Percentiles rank a stretch among this genome's conserved stretches.
Evolutionary conservation across 176 grass and related monocot species (phyloP).

Genomic region (Musa acuminata): DNA sequence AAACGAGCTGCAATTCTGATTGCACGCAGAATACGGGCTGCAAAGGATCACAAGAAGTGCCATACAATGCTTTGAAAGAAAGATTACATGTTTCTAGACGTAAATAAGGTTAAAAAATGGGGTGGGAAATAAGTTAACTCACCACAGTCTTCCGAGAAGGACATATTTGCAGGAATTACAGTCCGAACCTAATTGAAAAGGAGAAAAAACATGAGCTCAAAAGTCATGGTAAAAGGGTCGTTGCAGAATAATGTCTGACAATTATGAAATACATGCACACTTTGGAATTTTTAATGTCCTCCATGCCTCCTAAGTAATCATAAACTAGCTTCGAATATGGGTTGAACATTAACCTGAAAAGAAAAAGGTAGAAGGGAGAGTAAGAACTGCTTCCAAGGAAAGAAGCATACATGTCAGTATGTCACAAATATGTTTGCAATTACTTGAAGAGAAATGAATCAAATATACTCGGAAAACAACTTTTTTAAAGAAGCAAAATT

Average conservation of each 20-base stretch:
- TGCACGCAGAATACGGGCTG: constrained; percentile 98
- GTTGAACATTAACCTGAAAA: constrained; percentile 85
- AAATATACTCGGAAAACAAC: neutral
- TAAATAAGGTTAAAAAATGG: neutral
- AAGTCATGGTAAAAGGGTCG: constrained; percentile 4
- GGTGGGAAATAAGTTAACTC: constrained; percentile 13
- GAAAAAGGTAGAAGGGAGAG: constrained; percentile 13
- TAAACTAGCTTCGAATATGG: constrained; percentile 87
- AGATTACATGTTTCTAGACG: neutral
- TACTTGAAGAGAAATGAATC: neutral
- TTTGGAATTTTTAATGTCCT: constrained; percentile 85
- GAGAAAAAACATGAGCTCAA: neutral
- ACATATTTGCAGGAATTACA: constrained; percentile 68
- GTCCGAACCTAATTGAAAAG: constrained; percentile 54
- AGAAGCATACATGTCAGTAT: neutral
- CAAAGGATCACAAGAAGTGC: constrained; percentile 37
- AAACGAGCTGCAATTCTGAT: constrained; percentile 99
- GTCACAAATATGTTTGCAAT: too few relatives aligned
- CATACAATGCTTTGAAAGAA: constrained; percentile 20
- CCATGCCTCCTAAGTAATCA: constrained; percentile 85
- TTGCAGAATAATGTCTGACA: constrained; percentile 20
- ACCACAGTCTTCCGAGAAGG: constrained; percentile 88
- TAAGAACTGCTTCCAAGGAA: neutral
- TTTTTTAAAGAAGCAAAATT: neutral
- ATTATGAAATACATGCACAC: constrained; percentile 33